A percentile compares a stretch with the other conserved stretches of the same genome.
phyloP scores from a whole-genome alignment of 2,329 filamentous ascomycete genomes.

The Hymenoscyphus linearis region DNA sequence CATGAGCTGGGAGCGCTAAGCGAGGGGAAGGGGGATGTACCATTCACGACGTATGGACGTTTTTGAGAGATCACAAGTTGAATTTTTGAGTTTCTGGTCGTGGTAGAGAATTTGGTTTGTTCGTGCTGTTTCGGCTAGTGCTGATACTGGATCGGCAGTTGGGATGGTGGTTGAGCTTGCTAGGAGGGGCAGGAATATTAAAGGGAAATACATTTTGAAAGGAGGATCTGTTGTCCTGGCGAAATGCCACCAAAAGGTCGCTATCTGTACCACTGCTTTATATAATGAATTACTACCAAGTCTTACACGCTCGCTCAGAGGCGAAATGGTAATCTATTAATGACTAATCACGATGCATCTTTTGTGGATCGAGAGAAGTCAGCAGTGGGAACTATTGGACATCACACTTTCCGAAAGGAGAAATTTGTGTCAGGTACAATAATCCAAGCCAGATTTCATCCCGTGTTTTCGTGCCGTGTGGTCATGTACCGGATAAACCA shows the following conservation, averaged over 20 bases:
- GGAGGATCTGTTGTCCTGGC: background rate
- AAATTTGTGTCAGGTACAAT: background rate
- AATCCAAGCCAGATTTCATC: no score
- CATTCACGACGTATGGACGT: background rate
- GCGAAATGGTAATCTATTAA: background rate
- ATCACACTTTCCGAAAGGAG: background rate
- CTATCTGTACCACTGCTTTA: background rate
- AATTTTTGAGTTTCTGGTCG: background rate
- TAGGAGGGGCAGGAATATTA: background rate
- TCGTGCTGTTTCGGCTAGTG: background rate
- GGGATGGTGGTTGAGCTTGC: background rate
- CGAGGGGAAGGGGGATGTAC: background rate
- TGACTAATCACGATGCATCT: background rate
- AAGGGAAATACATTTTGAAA: background rate
- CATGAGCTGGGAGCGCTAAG: background rate
- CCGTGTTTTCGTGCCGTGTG: no score
- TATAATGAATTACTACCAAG: background rate
- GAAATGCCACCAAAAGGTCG: background rate
- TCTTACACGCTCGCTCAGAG: background rate
- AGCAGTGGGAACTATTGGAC: background rate
- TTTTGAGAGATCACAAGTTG: background rate
- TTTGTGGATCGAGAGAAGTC: background rate
- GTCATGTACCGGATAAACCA: no score
- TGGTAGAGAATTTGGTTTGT: background rate
- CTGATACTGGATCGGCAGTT: background rate